These are phyloP conservation scores for Paramarasmius palmivorus DNA, from an alignment of 1,284 basidiomycete genomes.

Conservation along the genomic window DNA sequence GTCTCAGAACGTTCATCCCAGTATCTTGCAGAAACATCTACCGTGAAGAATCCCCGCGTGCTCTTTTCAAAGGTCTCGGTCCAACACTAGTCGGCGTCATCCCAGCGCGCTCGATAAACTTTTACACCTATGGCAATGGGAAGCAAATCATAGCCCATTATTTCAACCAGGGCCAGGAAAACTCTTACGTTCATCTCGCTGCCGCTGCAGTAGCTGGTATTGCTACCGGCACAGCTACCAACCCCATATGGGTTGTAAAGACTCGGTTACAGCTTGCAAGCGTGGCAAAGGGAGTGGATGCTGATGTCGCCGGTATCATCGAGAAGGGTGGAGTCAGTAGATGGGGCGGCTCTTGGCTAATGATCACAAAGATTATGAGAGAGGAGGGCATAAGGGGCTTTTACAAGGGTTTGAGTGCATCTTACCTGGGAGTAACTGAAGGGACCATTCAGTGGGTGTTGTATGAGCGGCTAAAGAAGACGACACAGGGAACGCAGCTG, in stretches of 20 bases:
- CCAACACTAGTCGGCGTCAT: conserved; percentile 95
- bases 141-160: conserved; percentile 86
- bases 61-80: conserved; percentile 93
- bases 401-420: conserved; percentile 94
- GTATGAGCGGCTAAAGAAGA: conserved; percentile 83
- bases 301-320: conserved; percentile 21
- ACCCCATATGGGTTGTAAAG: conserved; percentile 99
- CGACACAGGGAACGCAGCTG: conserved; percentile 48
- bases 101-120: conserved; percentile 96
- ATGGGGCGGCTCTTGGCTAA: conserved; percentile 55
- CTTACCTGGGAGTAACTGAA: conserved; percentile 95
- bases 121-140: conserved; percentile 97
- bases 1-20: not conserved
- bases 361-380: conserved; percentile 73
- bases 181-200: conserved; percentile 80
- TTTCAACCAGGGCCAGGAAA: conserved; percentile 86
- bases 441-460: conserved; percentile 98
- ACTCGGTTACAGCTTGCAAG: conserved; percentile 83
- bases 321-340: conserved; percentile 29
- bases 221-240: conserved; percentile 87
- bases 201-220: conserved; percentile 89
- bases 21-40: conserved; percentile 72
- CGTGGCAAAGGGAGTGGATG: conserved; percentile 19
- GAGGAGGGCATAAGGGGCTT: conserved; percentile 88
- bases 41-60: conserved; percentile 86